Conservation (phyloP, 345 rosid genomes). For the Ceriops zippeliana region DNA sequence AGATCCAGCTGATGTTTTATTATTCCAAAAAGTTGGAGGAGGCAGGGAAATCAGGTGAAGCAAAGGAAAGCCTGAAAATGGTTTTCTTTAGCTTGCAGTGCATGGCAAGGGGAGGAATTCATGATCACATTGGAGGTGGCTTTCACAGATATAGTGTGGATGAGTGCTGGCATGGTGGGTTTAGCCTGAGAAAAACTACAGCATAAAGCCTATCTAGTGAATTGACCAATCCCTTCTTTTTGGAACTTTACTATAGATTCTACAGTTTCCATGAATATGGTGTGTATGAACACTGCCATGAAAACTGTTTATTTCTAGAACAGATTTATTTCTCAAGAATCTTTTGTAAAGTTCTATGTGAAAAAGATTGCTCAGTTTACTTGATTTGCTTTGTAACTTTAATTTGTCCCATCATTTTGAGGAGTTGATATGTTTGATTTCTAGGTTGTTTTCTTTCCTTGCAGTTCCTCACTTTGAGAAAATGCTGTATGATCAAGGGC, state of each 20-base stretch:
- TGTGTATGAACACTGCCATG: conserved; percentile 90
- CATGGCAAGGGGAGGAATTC: conserved; percentile 94
- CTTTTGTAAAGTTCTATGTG: background rate
- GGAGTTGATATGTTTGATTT: background rate
- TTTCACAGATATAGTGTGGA: conserved; percentile 97
- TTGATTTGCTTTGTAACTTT: background rate
- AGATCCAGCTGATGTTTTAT: conserved; percentile 85
- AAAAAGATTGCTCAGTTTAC: conserved; percentile 1
- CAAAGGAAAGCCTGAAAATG: conserved; percentile 47
- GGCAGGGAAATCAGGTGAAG: conserved; percentile 42
- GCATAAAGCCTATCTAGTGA: background rate
- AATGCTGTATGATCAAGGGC: conserved; percentile 93
- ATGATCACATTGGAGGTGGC: conserved; percentile 94
- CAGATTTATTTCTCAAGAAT: background rate
- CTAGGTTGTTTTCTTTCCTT: conserved; percentile 17
- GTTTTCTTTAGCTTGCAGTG: conserved; percentile 75
- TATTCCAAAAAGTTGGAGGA: conserved; percentile 64
- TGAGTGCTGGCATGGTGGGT: conserved; percentile 92
- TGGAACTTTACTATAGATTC: background rate
- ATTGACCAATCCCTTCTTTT: background rate
- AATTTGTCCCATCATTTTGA: background rate
- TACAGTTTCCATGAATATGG: conserved; percentile 75
- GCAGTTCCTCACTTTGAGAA: conserved; percentile 99
- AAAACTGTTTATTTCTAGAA: conserved; percentile 36
- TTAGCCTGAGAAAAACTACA: background rate